Base-by-base conservation (phyloP, 306 rosid genomes). In the Coriaria nepalensis region DNA sequence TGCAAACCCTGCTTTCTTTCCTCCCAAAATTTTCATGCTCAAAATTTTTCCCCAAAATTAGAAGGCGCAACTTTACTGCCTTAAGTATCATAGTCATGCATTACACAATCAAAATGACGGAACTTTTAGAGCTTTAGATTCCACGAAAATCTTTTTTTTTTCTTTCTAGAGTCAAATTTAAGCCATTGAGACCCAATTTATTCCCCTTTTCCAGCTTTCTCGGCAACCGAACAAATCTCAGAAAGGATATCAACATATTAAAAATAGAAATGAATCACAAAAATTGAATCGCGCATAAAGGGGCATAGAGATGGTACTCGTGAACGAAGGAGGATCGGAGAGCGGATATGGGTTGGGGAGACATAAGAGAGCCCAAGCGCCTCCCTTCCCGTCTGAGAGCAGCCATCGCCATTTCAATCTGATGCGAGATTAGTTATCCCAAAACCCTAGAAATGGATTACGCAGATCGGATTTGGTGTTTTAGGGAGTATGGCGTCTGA, bases 361-460 rank as follows among this genome's bases (percentile, higher is more conserved):
- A 62, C 49, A 72, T 36, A 62, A 81, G 69, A 43, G 87, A 63
- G 40, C 81, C 61, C 56, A 85, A 45, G 40, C 94, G 96, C 78
- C 74, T 82, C 70, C 92, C 98, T 64, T 85, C 96, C 36, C 96
- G 94, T 60, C 96, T 72, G 4, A 90, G 65, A 56, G 78, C 86
- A 65, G 93, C 87, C 96, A 92, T 85, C 10, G 98, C 90, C 97
- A 88, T 88, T 53, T 73, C 36, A 34, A 44, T 6, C 57, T 4
- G 55, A 55, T 57, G 39, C 57, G 62, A 41, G 69, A 66, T 70
- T 47, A 51, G 60, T 43, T 10, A 34, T 10, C 42, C 14, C 13
- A 49, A 66, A 81, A 75, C 68, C 79, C 87, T 75, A 70, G 72
- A 13, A 11, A 40, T 12, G 43, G 46, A 11, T 1, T 12, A 20